Conservation (phyloP, 2,329 filamentous ascomycete genomes). For the Aspergillus hiratsukae region DNA sequence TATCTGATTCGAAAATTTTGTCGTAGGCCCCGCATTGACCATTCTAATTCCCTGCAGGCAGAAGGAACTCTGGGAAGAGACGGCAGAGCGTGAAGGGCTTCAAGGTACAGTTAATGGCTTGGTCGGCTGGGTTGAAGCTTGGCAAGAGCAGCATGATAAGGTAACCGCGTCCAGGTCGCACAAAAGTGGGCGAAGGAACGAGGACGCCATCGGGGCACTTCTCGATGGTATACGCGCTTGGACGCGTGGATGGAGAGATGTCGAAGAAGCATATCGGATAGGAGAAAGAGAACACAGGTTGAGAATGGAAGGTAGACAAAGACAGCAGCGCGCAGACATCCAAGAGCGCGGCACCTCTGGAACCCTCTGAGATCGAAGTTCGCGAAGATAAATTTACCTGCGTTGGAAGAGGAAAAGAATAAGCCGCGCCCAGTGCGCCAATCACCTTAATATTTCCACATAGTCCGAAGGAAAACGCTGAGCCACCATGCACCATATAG, state of each 20-base stretch:
- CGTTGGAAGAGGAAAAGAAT: background rate
- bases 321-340: background rate
- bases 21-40: background rate
- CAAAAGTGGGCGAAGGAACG: slow-evolving; percentile 14
- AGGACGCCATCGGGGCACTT: slow-evolving; percentile 25
- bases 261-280: slow-evolving; percentile 35
- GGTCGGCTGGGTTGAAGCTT: slow-evolving; percentile 28
- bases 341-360: background rate
- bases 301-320: slow-evolving; percentile 29
- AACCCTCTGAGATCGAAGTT: background rate
- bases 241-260: slow-evolving; percentile 42
- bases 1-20: background rate
- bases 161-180: slow-evolving; percentile 3
- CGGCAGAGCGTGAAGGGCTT: slow-evolving; percentile 32
- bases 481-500: background rate
- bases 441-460: background rate
- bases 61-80: slow-evolving; percentile 28
- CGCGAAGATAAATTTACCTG: background rate
- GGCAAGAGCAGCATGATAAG: slow-evolving; percentile 21
- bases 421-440: background rate
- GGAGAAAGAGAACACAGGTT: slow-evolving; percentile 60
- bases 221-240: slow-evolving; percentile 39
- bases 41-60: slow-evolving; percentile 14
- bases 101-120: slow-evolving; percentile 34
- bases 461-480: background rate